Conservation (phyloP, 768 basidiomycete genomes). For the Chlorophyllum brunneum region DNA sequence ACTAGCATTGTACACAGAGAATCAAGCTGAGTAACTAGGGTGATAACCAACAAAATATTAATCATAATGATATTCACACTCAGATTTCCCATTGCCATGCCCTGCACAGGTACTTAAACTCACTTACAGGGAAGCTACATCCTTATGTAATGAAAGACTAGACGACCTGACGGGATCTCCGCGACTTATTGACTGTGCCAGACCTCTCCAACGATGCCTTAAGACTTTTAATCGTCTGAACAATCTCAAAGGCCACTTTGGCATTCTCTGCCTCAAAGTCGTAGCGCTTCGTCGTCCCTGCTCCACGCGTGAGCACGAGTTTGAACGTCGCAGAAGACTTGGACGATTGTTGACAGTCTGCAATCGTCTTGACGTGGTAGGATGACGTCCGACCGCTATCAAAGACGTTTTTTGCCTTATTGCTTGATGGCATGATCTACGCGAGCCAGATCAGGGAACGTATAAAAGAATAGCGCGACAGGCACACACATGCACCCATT, state of each 20-base stretch:
- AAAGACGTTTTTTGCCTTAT: slow-evolving; percentile 75
- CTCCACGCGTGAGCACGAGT: slow-evolving; percentile 74
- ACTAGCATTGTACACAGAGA: too few relatives aligned
- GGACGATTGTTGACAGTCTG: slow-evolving; percentile 76
- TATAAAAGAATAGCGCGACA: background rate
- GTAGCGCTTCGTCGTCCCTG: slow-evolving; percentile 75
- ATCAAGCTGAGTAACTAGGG: too few relatives aligned
- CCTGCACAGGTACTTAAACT: too few relatives aligned
- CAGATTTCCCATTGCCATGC: too few relatives aligned
- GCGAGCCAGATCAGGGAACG: slow-evolving; percentile 13
- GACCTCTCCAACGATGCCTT: slow-evolving; percentile 63
- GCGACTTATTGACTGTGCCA: slow-evolving; percentile 56
- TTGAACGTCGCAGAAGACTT: slow-evolving; percentile 85
- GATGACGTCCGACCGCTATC: slow-evolving; percentile 89
- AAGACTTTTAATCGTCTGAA: slow-evolving; percentile 63
- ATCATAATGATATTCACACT: too few relatives aligned
- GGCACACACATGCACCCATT: slow-evolving; percentile 76
- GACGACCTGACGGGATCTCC: slow-evolving; percentile 65
- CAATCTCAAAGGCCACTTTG: slow-evolving; percentile 78
- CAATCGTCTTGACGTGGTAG: slow-evolving; percentile 87
- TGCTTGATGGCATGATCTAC: slow-evolving; percentile 86
- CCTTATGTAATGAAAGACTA: too few relatives aligned
- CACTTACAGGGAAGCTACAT: too few relatives aligned
- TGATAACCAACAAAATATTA: too few relatives aligned
- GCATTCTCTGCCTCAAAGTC: slow-evolving; percentile 95